Evolutionary conservation across 2,329 filamentous ascomycete species (phyloP).

Genomic region (Tetracladium maxilliforme): DNA sequence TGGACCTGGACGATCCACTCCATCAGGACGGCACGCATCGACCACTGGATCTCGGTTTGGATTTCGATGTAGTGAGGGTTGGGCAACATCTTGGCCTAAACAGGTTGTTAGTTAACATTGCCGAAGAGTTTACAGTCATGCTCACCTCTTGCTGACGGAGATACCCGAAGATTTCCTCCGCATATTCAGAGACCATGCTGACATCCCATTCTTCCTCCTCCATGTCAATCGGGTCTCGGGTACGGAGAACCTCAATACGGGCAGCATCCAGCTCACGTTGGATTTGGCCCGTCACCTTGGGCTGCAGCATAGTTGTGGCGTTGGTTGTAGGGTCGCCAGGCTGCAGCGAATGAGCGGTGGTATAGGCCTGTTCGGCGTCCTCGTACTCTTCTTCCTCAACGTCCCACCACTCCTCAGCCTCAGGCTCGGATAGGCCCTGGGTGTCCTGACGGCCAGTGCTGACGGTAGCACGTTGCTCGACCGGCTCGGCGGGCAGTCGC

Average conservation of each 20-base stretch:
- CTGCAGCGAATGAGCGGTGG: slow-evolving; percentile 64
- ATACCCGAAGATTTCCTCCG: slow-evolving; percentile 88
- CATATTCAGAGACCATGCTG: slow-evolving; percentile 95
- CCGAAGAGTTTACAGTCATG: too few species aligned
- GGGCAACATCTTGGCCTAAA: slow-evolving; percentile 63
- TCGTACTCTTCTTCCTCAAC: slow-evolving; percentile 54
- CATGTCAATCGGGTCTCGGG: slow-evolving; percentile 27
- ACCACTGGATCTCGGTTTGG: slow-evolving; percentile 97
- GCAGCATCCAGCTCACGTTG: slow-evolving; percentile 59
- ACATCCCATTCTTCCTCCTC: slow-evolving; percentile 88
- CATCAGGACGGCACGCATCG: slow-evolving; percentile 93
- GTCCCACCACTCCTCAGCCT: slow-evolving; percentile 63
- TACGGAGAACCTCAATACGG: slow-evolving; percentile 4
- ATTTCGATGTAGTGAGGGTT: slow-evolving; percentile 93
- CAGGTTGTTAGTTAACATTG: slow-evolving; percentile 11
- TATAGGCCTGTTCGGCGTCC: slow-evolving; percentile 56
- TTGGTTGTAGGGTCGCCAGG: slow-evolving; percentile 63
- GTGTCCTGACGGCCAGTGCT: slow-evolving; percentile 2
- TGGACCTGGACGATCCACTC: slow-evolving; percentile 98
- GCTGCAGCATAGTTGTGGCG: slow-evolving; percentile 52
- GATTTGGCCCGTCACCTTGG: slow-evolving; percentile 53
- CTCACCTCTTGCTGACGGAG: slow-evolving; percentile 78
- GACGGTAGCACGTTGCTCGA: not conserved
- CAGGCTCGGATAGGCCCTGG: slow-evolving; percentile 15
- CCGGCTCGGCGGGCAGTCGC: too few species aligned